Evolutionary conservation across 2,329 filamentous ascomycete genomes (phyloP), one percentile per base, ranked within the genome.

Genomic region (Hypomyces rosellus): DNA sequence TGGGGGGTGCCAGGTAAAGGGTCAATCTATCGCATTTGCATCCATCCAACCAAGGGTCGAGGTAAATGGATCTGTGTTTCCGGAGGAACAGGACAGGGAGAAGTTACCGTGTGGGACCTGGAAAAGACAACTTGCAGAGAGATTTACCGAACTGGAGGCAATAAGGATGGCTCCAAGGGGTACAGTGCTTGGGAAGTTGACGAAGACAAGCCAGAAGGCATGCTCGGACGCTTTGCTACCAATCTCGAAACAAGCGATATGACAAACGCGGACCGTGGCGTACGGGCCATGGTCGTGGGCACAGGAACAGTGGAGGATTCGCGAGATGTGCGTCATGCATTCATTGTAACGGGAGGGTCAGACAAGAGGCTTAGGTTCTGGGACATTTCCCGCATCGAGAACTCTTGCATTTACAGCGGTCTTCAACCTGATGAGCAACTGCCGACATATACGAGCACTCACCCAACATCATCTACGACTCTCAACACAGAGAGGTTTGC

Each of bases 61-160:
- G 87, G 88, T 11, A 86, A 85, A 64, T 92, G 89, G 80, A 81
- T 97, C 1, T 95, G 90, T 64, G 86, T 96, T 8, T 86, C 90
- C 3, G 91, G 92, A 14, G 91, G 92, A 8, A 95, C 88, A 7
- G 87, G 84, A 4, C 84, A 88, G 54, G 89, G 89, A 14, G 93
- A 99, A 64, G 82, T 99, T 33, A 95, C 89, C 0, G 87, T 95
- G 1, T 99, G 93, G 93, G 93, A 97, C 62, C 75, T 97, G 14
- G 92, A 97, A 64, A 95, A 92, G 69, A 82, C 84, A 7, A 79
- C 87, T 42, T 99, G 93, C 62, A 82, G 89, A 52, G 91, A 97
- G 65, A 85, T 96, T 1, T 96, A 95, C 65, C 84, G 89, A 70
- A 86, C 65, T 65, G 78, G 82, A 2, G 80, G 80, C 22, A 75